Evolutionary conservation across 257 asterid genomes (phyloP), one percentile per base, ranked within the genome.

Genomic region (Primulina huaijiensis): DNA sequence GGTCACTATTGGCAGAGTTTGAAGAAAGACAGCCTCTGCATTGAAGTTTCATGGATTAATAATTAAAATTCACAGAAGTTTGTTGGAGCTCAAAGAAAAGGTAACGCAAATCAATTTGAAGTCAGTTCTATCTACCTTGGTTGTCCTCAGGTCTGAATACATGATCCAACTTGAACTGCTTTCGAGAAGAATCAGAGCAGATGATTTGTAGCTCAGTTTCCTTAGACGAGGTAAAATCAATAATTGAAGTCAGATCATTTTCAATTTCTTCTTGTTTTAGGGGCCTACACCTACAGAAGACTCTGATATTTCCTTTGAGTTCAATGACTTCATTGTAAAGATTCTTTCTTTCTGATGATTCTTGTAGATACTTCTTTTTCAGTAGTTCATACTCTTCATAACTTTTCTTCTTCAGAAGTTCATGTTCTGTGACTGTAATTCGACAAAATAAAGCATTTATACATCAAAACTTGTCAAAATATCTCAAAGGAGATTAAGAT

Each of bases 211-310:
- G 84, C 83, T 89, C 97, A 78, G 86, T 91, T 56, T 90, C 97
- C 70, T 86, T 96, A 71, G 89, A 79, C 1, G 89, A 80, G 68
- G 84, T 90, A 74, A 87, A 87, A 40, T 89, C 97, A 65, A 94
- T 85, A 5, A 89, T 87, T 12, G 95, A 79, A 46, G 87, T 67
- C 60, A 83, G 72, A 43, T 92, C 96, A 66, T 82, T 85, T 40
- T 80, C 88, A 76, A 79, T 74, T 83, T 94, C 97, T 62, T 85
- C 90, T 64, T 80, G 82, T 78, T 84, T 86, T 83, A 91, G 46
- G 60, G 99, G 99, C 72, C 99, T 85, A 78, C 95, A 94, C 85
- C 99, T 82, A 71, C 99, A 94, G 80, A 91, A 94, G 78, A 94
- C 99, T 79, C 97, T 84, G 52, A 94, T 91, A 76, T 94, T 94